These are phyloP conservation scores for Talaromyces marneffei DNA, from an alignment of 2,329 filamentous ascomycete genomes.

Conservation along the genomic window DNA sequence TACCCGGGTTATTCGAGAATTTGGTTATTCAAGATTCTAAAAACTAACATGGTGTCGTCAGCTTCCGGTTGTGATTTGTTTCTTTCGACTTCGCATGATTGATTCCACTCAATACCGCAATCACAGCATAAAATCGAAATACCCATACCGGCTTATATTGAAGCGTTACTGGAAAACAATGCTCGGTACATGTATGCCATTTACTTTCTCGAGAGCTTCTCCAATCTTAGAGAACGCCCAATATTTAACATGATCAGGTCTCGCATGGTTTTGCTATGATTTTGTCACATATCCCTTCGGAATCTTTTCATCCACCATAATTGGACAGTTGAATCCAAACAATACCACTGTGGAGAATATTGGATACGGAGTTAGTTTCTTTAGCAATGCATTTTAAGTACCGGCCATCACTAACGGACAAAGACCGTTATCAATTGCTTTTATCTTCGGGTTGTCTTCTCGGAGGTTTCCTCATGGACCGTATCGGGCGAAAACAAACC, in stretches of 20 bases:
- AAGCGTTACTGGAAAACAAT: constrained; percentile 48
- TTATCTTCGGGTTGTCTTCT: constrained; percentile 46
- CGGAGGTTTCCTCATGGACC: constrained; percentile 45
- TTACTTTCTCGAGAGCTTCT: background rate
- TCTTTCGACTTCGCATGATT: constrained; percentile 12
- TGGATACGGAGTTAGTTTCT: constrained; percentile 34
- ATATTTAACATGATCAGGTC: background rate
- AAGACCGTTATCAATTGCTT: constrained; percentile 47
- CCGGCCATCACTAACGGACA: background rate
- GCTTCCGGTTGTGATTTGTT: constrained; percentile 30
- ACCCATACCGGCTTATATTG: constrained; percentile 44
- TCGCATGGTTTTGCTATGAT: constrained; percentile 50
- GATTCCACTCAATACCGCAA: constrained; percentile 25
- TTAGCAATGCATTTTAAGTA: background rate
- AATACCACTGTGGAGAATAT: constrained; percentile 38
- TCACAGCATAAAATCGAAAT: constrained; percentile 26
- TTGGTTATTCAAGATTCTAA: background rate
- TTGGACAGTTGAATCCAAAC: constrained; percentile 39
- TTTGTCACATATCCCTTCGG: constrained; percentile 53
- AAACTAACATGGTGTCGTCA: constrained; percentile 37
- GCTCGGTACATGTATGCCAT: constrained; percentile 39
- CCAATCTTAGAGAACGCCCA: background rate
- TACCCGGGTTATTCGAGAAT: constrained; percentile 31
- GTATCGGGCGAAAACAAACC: constrained; percentile 46
- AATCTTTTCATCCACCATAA: constrained; percentile 51